These are phyloP conservation scores for Blastobotrys parvus DNA, from an alignment of 805 yeast species.

Conservation along the genomic window DNA sequence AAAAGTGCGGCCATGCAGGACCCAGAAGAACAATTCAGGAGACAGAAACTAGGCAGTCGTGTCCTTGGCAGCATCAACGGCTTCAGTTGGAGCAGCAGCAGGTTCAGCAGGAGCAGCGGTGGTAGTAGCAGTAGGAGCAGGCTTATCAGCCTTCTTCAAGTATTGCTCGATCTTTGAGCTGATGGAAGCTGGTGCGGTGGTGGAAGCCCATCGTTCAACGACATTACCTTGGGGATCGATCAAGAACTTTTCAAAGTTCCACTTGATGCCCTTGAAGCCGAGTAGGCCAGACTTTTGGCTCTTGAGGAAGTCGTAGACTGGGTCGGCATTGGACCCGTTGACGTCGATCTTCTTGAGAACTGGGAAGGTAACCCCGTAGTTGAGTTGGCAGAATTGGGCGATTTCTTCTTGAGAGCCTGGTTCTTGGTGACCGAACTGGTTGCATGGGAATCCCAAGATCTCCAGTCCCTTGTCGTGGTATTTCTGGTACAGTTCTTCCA, in stretches of 20 bases:
- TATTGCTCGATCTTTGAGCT: constrained; percentile 51
- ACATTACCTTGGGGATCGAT: constrained; percentile 51
- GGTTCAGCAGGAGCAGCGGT: too few species aligned
- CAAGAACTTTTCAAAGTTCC: constrained; percentile 77
- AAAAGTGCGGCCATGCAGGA: too few species aligned
- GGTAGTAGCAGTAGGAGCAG: too few species aligned
- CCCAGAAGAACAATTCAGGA: too few species aligned
- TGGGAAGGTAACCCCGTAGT: constrained; percentile 90
- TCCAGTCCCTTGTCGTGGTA: constrained; percentile 56
- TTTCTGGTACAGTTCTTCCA: constrained; percentile 59
- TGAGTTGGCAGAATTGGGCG: constrained; percentile 60
- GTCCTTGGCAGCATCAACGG: too few species aligned
- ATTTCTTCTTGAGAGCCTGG: constrained; percentile 61
- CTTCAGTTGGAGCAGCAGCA: too few species aligned
- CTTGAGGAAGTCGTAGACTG: constrained; percentile 75
- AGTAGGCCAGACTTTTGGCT: constrained; percentile 46
- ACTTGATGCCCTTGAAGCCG: constrained; percentile 65
- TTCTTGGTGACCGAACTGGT: constrained; percentile 83
- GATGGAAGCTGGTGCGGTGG: constrained; percentile 57
- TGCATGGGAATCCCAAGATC: constrained; percentile 82
- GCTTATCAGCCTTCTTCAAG: constrained; percentile 29
- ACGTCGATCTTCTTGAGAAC: constrained; percentile 80
- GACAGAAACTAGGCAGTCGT: too few species aligned
- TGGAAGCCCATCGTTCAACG: constrained; percentile 53
- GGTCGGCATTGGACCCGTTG: constrained; percentile 74